Evolutionary conservation across 2,329 filamentous ascomycete genomes (phyloP).

Genomic region (Fusarium falciforme): DNA sequence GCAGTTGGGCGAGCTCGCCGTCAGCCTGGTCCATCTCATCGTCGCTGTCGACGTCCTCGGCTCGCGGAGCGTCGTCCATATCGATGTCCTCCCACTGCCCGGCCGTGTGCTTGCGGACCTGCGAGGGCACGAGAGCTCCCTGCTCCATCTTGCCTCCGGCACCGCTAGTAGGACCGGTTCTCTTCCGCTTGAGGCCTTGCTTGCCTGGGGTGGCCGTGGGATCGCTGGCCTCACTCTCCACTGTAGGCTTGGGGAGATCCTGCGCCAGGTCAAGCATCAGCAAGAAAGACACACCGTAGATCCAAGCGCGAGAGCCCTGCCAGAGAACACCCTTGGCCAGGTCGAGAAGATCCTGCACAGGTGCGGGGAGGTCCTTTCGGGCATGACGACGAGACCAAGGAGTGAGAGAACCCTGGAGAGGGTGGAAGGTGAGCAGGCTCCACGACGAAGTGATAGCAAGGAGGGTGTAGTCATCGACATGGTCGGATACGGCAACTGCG

Average conservation of each 20-base stretch:
- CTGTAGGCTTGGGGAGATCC: conserved; percentile 65
- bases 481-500: conserved; percentile 41
- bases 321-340: conserved; percentile 86
- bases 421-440: conserved; percentile 82
- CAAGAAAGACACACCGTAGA: conserved; percentile 87
- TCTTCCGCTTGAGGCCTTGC: conserved; percentile 65
- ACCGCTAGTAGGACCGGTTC: conserved; percentile 59
- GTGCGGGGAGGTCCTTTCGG: conserved; percentile 76
- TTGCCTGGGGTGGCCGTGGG: conserved; percentile 24
- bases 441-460: conserved; percentile 66
- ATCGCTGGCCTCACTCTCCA: conserved; percentile 47
- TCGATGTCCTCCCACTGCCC: conserved; percentile 55
- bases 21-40: conserved; percentile 53
- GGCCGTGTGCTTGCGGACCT: conserved; percentile 54
- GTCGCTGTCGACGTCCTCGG: conserved; percentile 49
- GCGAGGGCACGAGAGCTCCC: conserved; percentile 58
- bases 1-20: conserved; percentile 51
- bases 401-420: conserved; percentile 79
- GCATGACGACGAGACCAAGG: conserved; percentile 90
- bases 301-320: conserved; percentile 83
- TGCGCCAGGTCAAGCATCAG: conserved; percentile 90
- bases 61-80: conserved; percentile 53
- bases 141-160: conserved; percentile 65
- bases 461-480: conserved; percentile 61
- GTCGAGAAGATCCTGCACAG: conserved; percentile 81